Conservation (phyloP, 2,329 filamentous ascomycete species). For the Alternaria incomplexa region DNA sequence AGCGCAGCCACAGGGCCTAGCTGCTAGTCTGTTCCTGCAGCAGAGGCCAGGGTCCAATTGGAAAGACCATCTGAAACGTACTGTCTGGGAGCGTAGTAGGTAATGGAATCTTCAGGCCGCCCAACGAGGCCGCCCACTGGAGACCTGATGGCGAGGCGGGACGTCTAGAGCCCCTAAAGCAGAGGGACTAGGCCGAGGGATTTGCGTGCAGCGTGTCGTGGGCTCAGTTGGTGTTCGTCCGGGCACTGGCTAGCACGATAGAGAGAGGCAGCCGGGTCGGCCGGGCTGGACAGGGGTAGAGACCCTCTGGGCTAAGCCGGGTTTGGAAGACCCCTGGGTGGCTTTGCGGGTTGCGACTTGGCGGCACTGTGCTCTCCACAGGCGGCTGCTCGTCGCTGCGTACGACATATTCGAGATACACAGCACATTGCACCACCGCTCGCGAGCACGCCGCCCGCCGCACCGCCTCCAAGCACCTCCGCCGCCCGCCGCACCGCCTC, state of each 20-base stretch:
- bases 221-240: not conserved
- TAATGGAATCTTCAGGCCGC: not conserved
- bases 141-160: not conserved
- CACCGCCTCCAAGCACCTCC: slow-evolving; percentile 1
- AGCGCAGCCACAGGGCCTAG: not conserved
- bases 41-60: not conserved
- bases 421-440: slow-evolving; percentile 13
- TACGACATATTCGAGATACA: not conserved
- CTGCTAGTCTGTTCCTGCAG: not conserved
- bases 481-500: slow-evolving; percentile 4
- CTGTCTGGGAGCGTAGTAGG: not conserved
- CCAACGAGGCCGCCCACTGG: not conserved
- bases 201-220: not conserved
- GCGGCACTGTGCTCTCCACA: slow-evolving; percentile 4
- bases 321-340: slow-evolving; percentile 8
- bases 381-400: not conserved
- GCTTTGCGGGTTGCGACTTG: slow-evolving; percentile 4
- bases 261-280: not conserved
- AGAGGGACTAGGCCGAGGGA: not conserved
- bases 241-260: not conserved
- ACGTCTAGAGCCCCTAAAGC: not conserved
- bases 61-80: not conserved
- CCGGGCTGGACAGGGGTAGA: not conserved
- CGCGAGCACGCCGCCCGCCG: slow-evolving; percentile 3
- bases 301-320: not conserved